phyloP scores from a whole-genome alignment of 1,284 basidiomycete species.

The Neolentinus lepideus region DNA sequence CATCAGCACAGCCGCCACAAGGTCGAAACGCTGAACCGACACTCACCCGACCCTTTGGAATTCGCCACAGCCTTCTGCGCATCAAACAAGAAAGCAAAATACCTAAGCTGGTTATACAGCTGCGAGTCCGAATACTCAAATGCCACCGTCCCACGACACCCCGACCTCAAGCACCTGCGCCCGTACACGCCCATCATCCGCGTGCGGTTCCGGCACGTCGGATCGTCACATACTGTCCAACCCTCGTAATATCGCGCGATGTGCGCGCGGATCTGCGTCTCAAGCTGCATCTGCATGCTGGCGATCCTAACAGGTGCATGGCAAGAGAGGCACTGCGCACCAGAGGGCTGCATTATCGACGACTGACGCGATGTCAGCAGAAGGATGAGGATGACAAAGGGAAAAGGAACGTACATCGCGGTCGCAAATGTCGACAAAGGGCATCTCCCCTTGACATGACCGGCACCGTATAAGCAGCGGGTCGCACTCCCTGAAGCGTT shows the following conservation, averaged over 20 bases:
- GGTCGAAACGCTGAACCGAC: not conserved
- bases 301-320: conserved; percentile 40
- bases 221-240: conserved; percentile 85
- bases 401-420: conserved; percentile 41
- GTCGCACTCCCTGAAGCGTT: conserved; percentile 75
- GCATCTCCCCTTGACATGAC: conserved; percentile 54
- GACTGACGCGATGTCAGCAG: conserved; percentile 21
- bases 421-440: conserved; percentile 63
- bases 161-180: conserved; percentile 62
- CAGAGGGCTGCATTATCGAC: conserved; percentile 42
- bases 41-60: conserved; percentile 45
- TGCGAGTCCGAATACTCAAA: conserved; percentile 84
- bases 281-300: conserved; percentile 80
- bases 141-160: conserved; percentile 62
- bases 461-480: conserved; percentile 73
- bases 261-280: conserved; percentile 73
- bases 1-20: not conserved
- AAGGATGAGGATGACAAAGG: not conserved
- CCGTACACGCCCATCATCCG: conserved; percentile 92
- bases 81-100: conserved; percentile 76
- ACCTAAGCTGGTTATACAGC: conserved; percentile 85
- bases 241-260: conserved; percentile 86
- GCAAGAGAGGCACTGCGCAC: conserved; percentile 61
- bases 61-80: conserved; percentile 53
- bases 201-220: conserved; percentile 79